Evolutionary conservation across 148 eudicot species (phyloP).

Genomic region (Gaultheria prostrata): DNA sequence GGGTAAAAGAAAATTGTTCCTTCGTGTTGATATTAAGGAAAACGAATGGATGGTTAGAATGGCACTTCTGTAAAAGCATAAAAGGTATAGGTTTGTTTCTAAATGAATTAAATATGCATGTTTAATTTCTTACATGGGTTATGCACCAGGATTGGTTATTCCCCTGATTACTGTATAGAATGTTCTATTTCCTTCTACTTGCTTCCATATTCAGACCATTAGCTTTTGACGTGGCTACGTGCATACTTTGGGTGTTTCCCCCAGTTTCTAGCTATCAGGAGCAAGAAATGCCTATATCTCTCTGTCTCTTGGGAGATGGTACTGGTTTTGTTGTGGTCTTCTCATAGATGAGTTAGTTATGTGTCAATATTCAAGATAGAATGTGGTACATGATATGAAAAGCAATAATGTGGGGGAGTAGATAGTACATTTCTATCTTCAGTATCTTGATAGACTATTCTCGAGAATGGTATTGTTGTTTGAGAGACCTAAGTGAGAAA

Average conservation of each 20-base stretch:
- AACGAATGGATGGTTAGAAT: neutral
- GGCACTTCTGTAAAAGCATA: neutral
- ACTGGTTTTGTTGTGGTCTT: neutral
- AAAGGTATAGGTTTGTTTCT: neutral
- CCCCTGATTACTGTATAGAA: neutral
- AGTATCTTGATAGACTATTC: neutral
- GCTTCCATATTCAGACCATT: neutral
- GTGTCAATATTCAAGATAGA: neutral
- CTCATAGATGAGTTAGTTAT: neutral
- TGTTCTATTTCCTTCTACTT: slow-evolving; percentile 1
- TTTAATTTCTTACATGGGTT: neutral
- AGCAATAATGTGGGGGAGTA: neutral
- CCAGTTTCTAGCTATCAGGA: neutral
- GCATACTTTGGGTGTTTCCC: neutral
- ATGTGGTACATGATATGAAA: neutral
- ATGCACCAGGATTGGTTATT: neutral
- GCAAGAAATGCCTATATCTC: neutral
- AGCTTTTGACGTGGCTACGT: neutral
- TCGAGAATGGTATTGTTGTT: neutral
- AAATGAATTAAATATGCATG: neutral
- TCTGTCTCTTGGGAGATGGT: neutral
- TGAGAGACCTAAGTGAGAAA: neutral
- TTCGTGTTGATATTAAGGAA: neutral
- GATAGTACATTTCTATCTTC: neutral
- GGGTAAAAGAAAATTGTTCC: neutral